Evolutionary conservation across 345 rosid genomes (phyloP).

Genomic region (Fremontodendron californicum): DNA sequence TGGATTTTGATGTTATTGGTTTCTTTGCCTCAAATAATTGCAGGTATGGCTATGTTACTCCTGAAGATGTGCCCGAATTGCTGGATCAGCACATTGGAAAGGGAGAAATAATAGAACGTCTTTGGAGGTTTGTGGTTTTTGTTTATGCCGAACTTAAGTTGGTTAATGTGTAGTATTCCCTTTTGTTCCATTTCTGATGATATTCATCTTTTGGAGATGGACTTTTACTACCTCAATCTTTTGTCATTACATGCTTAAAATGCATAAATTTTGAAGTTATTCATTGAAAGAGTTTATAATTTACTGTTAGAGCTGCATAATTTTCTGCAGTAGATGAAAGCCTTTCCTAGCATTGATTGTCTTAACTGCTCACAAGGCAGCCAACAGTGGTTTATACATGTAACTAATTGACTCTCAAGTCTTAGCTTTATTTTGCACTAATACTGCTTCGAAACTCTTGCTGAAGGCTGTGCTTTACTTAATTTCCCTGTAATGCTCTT

Average conservation of each 20-base stretch:
- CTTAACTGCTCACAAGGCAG: not conserved
- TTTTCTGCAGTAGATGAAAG: not conserved
- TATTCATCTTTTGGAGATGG: not conserved
- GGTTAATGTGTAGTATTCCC: not conserved
- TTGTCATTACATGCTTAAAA: not conserved
- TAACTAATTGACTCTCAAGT: not conserved
- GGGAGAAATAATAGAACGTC: slow-evolving; percentile 63
- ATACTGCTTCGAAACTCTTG: not conserved
- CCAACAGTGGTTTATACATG: not conserved
- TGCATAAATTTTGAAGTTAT: not conserved
- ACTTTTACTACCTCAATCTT: not conserved
- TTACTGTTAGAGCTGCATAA: not conserved
- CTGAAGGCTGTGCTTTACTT: not conserved
- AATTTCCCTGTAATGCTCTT: not conserved
- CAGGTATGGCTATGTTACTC: slow-evolving; percentile 98
- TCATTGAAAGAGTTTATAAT: not conserved
- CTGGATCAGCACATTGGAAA: slow-evolving; percentile 83
- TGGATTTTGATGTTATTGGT: slow-evolving; percentile 5
- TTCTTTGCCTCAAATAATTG: slow-evolving; percentile 13
- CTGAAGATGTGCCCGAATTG: slow-evolving; percentile 79
- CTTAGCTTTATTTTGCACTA: not conserved
- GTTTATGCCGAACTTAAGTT: not conserved
- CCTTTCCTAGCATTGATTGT: not conserved
- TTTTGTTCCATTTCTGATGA: not conserved
- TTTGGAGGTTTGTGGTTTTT: slow-evolving; percentile 65